A percentile compares a stretch with the other conserved stretches of the same genome.
phyloP scores from a whole-genome alignment of 805 yeast genomes.

The Teunomyces kruisii region DNA sequence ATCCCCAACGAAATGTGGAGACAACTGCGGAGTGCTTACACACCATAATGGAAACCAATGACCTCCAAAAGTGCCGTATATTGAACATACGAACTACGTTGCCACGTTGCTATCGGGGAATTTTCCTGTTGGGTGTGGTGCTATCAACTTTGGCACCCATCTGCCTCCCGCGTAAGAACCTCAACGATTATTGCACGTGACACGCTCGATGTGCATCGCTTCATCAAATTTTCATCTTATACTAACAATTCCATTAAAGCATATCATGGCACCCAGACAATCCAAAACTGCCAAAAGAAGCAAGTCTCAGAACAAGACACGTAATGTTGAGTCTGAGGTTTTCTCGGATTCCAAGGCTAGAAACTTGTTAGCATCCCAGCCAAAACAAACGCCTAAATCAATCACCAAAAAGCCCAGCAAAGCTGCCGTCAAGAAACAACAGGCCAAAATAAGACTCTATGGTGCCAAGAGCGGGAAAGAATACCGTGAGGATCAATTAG shows the following conservation, averaged over 20 bases:
- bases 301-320: slow-evolving; percentile 49
- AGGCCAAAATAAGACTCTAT: slow-evolving; percentile 61
- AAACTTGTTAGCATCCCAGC: slow-evolving; percentile 58
- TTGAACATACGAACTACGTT: too few relatives aligned
- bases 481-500: slow-evolving; percentile 75
- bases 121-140: too few relatives aligned
- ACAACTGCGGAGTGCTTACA: too few relatives aligned
- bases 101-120: too few relatives aligned
- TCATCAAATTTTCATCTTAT: slow-evolving; percentile 1
- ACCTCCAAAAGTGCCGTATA: too few relatives aligned
- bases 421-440: slow-evolving; percentile 60
- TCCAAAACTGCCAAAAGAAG: slow-evolving; percentile 60
- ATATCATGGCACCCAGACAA: slow-evolving; percentile 56
- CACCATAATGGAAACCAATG: too few relatives aligned
- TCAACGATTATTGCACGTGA: background rate
- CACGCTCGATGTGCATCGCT: slow-evolving; percentile 2
- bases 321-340: slow-evolving; percentile 66
- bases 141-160: too few relatives aligned
- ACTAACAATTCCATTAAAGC: background rate
- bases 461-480: slow-evolving; percentile 59
- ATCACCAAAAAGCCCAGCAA: slow-evolving; percentile 50
- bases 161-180: background rate
- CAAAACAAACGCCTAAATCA: slow-evolving; percentile 61
- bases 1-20: too few relatives aligned
- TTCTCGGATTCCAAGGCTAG: slow-evolving; percentile 65